Percentiles rank a stretch among this genome's conserved stretches.
phyloP scores from a whole-genome alignment of 2,329 filamentous ascomycete genomes.

The Ophiostoma ips region DNA sequence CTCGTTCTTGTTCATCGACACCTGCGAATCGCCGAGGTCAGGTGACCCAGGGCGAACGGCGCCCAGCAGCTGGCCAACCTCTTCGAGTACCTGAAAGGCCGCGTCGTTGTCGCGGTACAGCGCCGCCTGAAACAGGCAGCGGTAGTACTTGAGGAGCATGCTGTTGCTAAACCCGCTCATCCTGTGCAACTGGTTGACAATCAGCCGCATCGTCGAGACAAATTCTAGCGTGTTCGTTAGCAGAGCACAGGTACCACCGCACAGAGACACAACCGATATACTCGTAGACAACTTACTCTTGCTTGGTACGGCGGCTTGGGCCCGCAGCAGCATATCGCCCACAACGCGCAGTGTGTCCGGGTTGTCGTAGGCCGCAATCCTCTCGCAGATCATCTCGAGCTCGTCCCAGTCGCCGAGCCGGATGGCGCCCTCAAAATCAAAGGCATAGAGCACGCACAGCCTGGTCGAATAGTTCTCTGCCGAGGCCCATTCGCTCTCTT shows the following conservation, averaged over 20 bases:
- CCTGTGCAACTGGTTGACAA: slow-evolving; percentile 54
- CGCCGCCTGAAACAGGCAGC: slow-evolving; percentile 59
- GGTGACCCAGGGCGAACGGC: slow-evolving; percentile 37
- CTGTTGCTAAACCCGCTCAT: slow-evolving; percentile 39
- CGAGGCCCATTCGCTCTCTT: slow-evolving; percentile 23
- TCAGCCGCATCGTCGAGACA: slow-evolving; percentile 43
- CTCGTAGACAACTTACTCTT: background rate
- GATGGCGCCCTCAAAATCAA: slow-evolving; percentile 66
- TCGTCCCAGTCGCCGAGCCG: slow-evolving; percentile 54
- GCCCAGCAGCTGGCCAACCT: slow-evolving; percentile 41
- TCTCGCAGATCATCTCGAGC: slow-evolving; percentile 45
- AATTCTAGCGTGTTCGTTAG: slow-evolving; percentile 29
- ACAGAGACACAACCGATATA: background rate
- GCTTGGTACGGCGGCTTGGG: slow-evolving; percentile 24
- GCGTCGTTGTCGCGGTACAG: slow-evolving; percentile 41
- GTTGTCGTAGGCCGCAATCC: slow-evolving; percentile 30
- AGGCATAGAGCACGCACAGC: slow-evolving; percentile 52
- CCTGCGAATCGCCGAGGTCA: slow-evolving; percentile 9
- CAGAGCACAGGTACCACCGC: too few species aligned
- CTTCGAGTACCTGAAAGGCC: slow-evolving; percentile 48
- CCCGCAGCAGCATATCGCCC: slow-evolving; percentile 49
- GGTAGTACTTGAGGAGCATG: slow-evolving; percentile 61
- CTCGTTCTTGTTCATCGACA: background rate
- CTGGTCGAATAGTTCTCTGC: slow-evolving; percentile 35
- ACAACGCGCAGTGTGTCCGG: slow-evolving; percentile 44